Base-by-base conservation (phyloP, 768 basidiomycete genomes). In the Suillus fuscotomentosus region DNA sequence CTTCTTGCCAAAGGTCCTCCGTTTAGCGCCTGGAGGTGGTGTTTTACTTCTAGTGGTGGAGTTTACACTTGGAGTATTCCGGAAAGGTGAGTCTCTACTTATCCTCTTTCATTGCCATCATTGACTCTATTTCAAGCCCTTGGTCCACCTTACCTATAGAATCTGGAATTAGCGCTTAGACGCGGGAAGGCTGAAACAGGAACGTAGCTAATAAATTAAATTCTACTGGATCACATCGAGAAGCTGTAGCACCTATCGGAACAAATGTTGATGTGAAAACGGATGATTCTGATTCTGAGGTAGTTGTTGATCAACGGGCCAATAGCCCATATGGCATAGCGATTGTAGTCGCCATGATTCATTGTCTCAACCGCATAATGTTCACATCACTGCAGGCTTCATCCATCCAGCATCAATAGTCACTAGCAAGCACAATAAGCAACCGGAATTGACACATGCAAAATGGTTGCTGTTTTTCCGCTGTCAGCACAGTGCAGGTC, bases 1-100 rank as follows among this genome's bases (percentile, higher is more conserved):
- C 41, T 99, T 98, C 76, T 82, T 92, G 17, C 97, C 97, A 36
- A 99, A 99, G 76, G 95, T 97, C 4, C 84, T 99, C 50, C 86
- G 97, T 68, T 84, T 99, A 31, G 97, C 96, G 14, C 97, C 97
- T 0, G 97, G 97, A 51, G 97, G 97, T 60, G 97, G 97, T 75
- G 90, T 99, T 14, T 77, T 99, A 38, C 80, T 99, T 36, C 84
- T 99, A 41, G 96, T 96, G n/a, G 94, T 96, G 20, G 94, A 95
- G 76, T 88, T 92, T 66, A 94, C 92, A 2, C 76, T 95, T 45
- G 87, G 84, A 22, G 70, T 91, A 63, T 94, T 96, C 76, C 86
- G 94, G 67, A 81, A 87, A 71, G 84, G 91, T 92, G 66, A 24
- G 80, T 72, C 11, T 31, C 14, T 7, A 1, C 7, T 67, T 66